phyloP scores from a whole-genome alignment of 495 filamentous ascomycete species.

The Diplogelasinospora grovesii region DNA sequence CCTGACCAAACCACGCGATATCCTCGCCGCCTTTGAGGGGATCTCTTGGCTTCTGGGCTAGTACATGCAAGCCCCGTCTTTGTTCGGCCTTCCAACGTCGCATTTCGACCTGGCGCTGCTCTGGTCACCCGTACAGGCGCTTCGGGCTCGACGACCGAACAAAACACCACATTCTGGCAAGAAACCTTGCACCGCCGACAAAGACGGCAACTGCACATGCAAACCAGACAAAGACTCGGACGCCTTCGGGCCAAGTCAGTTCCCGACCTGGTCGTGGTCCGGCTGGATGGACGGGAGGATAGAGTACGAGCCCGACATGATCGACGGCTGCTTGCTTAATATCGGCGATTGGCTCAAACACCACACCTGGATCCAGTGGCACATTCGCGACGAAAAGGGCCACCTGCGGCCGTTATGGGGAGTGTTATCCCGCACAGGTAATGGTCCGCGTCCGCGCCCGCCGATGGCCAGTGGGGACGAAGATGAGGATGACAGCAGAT shows the following conservation, averaged over 20 bases:
- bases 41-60: constrained; percentile 15
- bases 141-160: neutral
- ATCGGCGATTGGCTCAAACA: constrained; percentile 26
- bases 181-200: neutral
- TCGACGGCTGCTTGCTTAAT: constrained; percentile 19
- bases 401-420: constrained; percentile 23
- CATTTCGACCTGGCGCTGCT: constrained; percentile 29
- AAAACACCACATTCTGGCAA: neutral
- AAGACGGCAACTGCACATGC: neutral
- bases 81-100: constrained; percentile 25
- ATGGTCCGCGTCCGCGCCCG: no score
- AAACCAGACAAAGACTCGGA: neutral
- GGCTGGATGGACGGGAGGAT: constrained; percentile 25
- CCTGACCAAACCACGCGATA: constrained; percentile 21
- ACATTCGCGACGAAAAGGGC: constrained; percentile 26
- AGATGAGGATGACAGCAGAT: neutral
- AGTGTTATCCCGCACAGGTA: no score
- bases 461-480: neutral
- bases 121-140: constrained; percentile 14
- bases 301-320: constrained; percentile 15
- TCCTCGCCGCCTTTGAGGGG: constrained; percentile 28
- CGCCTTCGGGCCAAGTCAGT: constrained; percentile 6
- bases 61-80: constrained; percentile 8
- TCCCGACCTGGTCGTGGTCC: constrained; percentile 33
- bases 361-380: constrained; percentile 35